Base-by-base conservation (phyloP, 1,284 basidiomycete species). In the Fomitopsis pinicola region DNA sequence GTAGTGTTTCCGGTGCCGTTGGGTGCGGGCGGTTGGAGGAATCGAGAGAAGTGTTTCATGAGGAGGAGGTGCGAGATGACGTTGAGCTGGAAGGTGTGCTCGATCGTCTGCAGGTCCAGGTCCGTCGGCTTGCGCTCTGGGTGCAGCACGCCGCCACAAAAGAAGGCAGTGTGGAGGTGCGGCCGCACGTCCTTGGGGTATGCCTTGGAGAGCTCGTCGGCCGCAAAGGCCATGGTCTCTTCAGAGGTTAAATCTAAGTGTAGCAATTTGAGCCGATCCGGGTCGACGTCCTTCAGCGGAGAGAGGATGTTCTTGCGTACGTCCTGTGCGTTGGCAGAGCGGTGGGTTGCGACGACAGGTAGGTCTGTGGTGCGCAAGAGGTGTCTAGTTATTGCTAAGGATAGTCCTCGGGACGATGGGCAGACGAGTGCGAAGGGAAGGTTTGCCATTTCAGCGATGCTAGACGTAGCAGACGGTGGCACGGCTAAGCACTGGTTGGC, bases 41-140 rank as follows among this genome's bases (percentile, higher is more conserved):
- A 87, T 46, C 73, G 79, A 33, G 80, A 79, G 69, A 86, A 87
- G 68, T 86, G 82, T 69, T 86, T 86, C 75, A 86, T 84, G 66
- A 83, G 75, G 55, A 86, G 78, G 42, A 86, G 73, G 68, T 86
- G 84, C n/a, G 84, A 81, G 59, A 86, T 78, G 64, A 81, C 79
- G 72, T 87, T 87, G 66, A 81, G 77, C 64, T 81, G 74, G 73
- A 85, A 86, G 8, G 80, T 79, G 62, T 82, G 72, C 28, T 75
- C 68, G 36, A 88, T 72, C 55, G 76, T 67, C 17, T 74, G 72
- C 63, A 76, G 68, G 66, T 82, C 75, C 56, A 88, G 70, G 64
- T 88, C 84, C 3, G 74, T 72, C 5, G 85, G 82, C 48, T 78
- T 79, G 64, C 82, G 85, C 69, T 88, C 86, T 12, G 84, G 80